phyloP scores from a whole-genome alignment of 148 eudicot genomes.

The Rhododendron mucronatum region DNA sequence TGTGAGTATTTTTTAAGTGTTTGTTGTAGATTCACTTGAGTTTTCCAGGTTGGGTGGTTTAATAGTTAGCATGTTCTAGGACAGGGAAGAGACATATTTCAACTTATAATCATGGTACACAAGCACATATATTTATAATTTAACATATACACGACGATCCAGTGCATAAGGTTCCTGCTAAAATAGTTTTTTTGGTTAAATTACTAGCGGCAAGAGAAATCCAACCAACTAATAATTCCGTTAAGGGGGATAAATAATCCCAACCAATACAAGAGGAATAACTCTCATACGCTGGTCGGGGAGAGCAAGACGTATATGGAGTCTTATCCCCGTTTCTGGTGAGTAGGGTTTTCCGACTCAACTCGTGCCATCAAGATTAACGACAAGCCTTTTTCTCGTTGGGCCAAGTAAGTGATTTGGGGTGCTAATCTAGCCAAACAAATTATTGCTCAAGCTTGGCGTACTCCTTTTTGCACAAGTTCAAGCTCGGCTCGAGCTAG shows the following conservation, averaged over 20 bases:
- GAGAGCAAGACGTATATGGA: background rate
- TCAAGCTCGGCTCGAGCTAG: no score
- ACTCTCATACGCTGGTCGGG: background rate
- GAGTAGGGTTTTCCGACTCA: background rate
- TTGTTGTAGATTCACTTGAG: background rate
- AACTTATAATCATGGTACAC: background rate
- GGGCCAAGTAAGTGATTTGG: background rate
- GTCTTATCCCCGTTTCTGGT: background rate
- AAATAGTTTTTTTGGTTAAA: background rate
- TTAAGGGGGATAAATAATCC: background rate
- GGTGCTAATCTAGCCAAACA: no score
- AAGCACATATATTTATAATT: background rate
- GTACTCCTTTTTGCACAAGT: no score
- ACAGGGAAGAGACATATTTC: constrained; percentile 10
- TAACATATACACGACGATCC: background rate
- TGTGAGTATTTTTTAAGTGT: background rate
- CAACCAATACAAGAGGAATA: background rate
- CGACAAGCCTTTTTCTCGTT: background rate
- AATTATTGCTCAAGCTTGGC: no score
- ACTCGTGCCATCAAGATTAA: background rate
- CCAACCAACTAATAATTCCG: background rate
- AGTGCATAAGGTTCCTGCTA: background rate
- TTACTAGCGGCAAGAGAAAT: background rate
- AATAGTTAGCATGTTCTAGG: background rate
- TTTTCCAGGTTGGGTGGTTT: constrained; percentile 6